Evolutionary conservation across 116 monocot species (phyloP).

Genomic region (Iris pallida): DNA sequence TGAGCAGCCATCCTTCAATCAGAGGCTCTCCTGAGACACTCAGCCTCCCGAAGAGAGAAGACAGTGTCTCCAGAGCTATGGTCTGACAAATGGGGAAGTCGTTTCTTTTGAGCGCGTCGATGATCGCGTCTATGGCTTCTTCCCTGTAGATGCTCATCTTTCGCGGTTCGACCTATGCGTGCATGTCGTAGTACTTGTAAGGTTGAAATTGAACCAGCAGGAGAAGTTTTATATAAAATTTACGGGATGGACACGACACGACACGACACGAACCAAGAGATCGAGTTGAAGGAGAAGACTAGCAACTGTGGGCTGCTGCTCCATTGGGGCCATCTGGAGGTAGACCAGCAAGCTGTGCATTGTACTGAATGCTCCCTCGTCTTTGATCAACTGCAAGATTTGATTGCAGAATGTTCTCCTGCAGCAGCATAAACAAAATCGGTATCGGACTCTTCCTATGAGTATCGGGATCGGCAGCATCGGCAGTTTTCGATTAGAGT

Average conservation of each 20-base stretch:
- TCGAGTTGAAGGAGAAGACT: conserved; percentile 61
- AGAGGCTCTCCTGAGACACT: conserved; percentile 31
- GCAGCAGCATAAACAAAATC: conserved; percentile 13
- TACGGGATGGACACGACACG: no score
- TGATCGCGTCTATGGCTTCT: conserved; percentile 50
- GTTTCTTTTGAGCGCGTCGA: conserved; percentile 39
- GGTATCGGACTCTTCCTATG: no score
- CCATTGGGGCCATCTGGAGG: conserved; percentile 47
- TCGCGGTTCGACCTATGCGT: conserved; percentile 41
- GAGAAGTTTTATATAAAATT: background rate
- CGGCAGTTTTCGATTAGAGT: no score
- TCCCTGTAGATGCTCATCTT: conserved; percentile 55
- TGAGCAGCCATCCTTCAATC: conserved; percentile 44
- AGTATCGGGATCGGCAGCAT: no score
- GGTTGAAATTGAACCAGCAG: background rate
- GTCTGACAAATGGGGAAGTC: conserved; percentile 46
- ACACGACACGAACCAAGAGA: conserved; percentile 46
- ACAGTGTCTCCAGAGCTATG: conserved; percentile 34
- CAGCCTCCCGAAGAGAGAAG: conserved; percentile 37
- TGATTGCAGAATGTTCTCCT: conserved; percentile 45
- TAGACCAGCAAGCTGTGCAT: conserved; percentile 52
- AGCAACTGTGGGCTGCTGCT: conserved; percentile 42
- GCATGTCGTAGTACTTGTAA: background rate
- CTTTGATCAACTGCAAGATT: conserved; percentile 42
- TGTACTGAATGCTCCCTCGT: conserved; percentile 51